phyloP scores from a whole-genome alignment of 106 monocot species.

The Alisma plantagoaquatica region DNA sequence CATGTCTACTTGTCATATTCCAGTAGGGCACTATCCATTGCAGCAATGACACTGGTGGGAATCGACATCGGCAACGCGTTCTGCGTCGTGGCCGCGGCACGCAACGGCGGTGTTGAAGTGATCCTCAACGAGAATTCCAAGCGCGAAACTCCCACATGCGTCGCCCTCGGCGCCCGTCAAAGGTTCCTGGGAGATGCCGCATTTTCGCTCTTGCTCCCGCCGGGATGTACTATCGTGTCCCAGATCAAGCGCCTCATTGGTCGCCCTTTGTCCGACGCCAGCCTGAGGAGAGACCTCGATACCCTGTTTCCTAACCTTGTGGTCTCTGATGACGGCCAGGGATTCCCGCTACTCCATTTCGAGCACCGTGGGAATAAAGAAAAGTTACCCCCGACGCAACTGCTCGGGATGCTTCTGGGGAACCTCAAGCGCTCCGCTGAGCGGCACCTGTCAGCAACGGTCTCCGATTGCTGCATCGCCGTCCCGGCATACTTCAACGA shows the following conservation, averaged over 20 bases:
- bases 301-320: no score
- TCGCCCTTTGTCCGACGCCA: slow-evolving; percentile 5
- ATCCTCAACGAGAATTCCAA: slow-evolving; percentile 73
- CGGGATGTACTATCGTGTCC: slow-evolving; percentile 40
- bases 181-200: slow-evolving; percentile 47
- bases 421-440: slow-evolving; percentile 43
- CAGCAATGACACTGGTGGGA: slow-evolving; percentile 76
- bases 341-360: neutral
- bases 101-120: slow-evolving; percentile 69
- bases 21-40: no score
- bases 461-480: slow-evolving; percentile 56
- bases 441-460: slow-evolving; percentile 26
- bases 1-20: no score
- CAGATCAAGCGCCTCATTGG: slow-evolving; percentile 54
- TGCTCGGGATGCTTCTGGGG: slow-evolving; percentile 7
- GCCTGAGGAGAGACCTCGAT: slow-evolving; percentile 26
- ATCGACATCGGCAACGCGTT: slow-evolving; percentile 82
- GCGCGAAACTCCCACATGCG: slow-evolving; percentile 58
- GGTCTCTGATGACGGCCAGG: slow-evolving; percentile 11
- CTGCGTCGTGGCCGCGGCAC: slow-evolving; percentile 52
- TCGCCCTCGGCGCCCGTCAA: slow-evolving; percentile 58
- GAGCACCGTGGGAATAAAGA: slow-evolving; percentile 1
- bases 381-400: neutral
- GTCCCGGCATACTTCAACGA: slow-evolving; percentile 67
- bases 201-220: slow-evolving; percentile 23